Conservation (phyloP, 73 alveolate genomes). For the Tetrahymena borealis region DNA sequence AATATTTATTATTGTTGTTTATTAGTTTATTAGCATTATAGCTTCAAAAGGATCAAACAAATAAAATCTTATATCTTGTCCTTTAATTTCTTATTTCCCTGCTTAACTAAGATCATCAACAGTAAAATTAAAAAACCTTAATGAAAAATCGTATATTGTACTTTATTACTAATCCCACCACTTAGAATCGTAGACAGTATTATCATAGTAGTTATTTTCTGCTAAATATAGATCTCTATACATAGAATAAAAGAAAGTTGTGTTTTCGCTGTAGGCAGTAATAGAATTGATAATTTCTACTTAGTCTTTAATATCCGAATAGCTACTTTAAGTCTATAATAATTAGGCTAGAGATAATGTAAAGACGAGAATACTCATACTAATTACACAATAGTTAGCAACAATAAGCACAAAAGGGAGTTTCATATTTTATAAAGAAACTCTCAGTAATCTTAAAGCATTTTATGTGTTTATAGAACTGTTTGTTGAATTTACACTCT, state of each 20-base stretch:
- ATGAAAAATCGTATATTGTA: background rate
- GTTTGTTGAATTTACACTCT: conserved; percentile 16
- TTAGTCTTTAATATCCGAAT: background rate
- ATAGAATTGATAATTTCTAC: background rate
- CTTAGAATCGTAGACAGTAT: background rate
- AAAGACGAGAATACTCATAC: conserved; percentile 9
- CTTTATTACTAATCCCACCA: background rate
- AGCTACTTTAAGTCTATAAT: background rate
- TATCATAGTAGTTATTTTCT: background rate
- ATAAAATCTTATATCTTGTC: background rate
- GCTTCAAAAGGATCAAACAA: background rate
- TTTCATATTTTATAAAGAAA: conserved; percentile 16
- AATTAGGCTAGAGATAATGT: background rate
- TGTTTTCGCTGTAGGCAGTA: background rate
- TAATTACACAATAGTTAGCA: conserved; percentile 23
- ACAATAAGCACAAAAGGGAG: conserved; percentile 23
- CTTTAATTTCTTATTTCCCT: background rate
- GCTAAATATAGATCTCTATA: background rate
- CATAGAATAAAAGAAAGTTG: background rate
- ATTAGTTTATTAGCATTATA: background rate
- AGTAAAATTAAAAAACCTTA: background rate
- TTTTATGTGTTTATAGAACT: conserved; percentile 11
- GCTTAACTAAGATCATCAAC: background rate
- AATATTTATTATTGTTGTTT: background rate
- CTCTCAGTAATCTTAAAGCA: conserved; percentile 31